Percentiles rank a stretch among this genome's conserved stretches.
Evolutionary conservation across 1,284 basidiomycete genomes (phyloP).

Genomic region (Moniliella sp.): DNA sequence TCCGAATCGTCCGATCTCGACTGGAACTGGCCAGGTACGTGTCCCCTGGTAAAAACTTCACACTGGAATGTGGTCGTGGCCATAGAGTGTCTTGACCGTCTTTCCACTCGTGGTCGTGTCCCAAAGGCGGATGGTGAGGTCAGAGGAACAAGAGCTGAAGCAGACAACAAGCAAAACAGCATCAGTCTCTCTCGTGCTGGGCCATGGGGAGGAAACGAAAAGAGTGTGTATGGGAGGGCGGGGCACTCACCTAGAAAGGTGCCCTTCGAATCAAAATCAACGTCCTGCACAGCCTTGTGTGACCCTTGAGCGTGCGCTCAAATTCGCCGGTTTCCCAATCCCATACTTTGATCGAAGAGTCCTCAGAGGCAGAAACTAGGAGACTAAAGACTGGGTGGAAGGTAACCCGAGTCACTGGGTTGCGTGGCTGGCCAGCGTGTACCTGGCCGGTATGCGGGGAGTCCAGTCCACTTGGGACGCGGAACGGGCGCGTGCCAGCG

Average conservation of each 20-base stretch:
- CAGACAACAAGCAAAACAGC: too few relatives aligned
- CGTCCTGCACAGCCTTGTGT: constrained; percentile 71
- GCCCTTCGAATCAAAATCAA: constrained; percentile 68
- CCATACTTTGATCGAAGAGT: constrained; percentile 73
- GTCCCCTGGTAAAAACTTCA: constrained; percentile 62
- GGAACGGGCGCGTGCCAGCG: constrained; percentile 44
- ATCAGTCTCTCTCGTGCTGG: too few relatives aligned
- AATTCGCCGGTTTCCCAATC: constrained; percentile 87
- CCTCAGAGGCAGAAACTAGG: constrained; percentile 63
- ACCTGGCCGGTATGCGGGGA: constrained; percentile 55
- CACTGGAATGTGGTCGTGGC: constrained; percentile 75
- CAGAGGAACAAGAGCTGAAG: constrained; percentile 67
- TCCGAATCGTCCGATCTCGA: constrained; percentile 59
- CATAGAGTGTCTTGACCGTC: constrained; percentile 62
- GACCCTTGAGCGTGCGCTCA: constrained; percentile 70
- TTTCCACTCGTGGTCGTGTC: constrained; percentile 70
- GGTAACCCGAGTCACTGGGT: constrained; percentile 52
- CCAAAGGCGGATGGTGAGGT: constrained; percentile 77
- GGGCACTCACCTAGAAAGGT: constrained; percentile 51
- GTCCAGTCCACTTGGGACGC: constrained; percentile 57
- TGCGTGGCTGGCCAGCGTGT: constrained; percentile 60
- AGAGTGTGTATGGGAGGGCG: too few relatives aligned
- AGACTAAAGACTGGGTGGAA: constrained; percentile 71
- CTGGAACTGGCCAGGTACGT: constrained; percentile 62
- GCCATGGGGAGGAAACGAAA: too few relatives aligned